Evolutionary conservation across 192 early-diverging fungal species (phyloP).

Genomic region (Pilaira anomala): DNA sequence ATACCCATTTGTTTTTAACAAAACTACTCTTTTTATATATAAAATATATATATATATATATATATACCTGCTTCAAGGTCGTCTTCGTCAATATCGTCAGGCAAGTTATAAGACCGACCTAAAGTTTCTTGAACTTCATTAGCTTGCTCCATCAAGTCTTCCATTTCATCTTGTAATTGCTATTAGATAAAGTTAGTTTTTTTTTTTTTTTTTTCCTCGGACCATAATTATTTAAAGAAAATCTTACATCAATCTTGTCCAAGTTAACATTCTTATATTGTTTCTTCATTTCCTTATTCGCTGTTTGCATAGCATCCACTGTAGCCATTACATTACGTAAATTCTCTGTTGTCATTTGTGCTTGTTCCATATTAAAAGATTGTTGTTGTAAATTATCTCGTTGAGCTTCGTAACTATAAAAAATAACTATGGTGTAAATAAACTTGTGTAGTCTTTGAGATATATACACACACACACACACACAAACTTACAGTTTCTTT

Average conservation of each 20-base stretch:
- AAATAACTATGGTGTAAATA: not conserved
- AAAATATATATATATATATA: not conserved
- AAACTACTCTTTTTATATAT: not conserved
- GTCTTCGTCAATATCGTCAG: constrained; percentile 95
- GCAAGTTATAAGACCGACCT: constrained; percentile 86
- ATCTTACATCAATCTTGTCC: constrained; percentile 87
- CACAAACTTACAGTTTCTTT: constrained; percentile 72
- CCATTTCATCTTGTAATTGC: constrained; percentile 97
- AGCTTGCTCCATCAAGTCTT: constrained; percentile 93
- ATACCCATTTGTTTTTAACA: not conserved
- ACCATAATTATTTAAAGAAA: not conserved
- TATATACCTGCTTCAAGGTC: constrained; percentile 87
- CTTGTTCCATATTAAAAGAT: constrained; percentile 99
- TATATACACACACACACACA: not conserved
- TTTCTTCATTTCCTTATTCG: constrained; percentile 93
- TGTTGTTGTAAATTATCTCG: constrained; percentile 94
- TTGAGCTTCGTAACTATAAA: constrained; percentile 81
- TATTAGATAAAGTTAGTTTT: constrained; percentile 23
- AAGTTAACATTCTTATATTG: constrained; percentile 95
- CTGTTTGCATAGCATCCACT: constrained; percentile 93
- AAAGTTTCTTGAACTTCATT: constrained; percentile 97
- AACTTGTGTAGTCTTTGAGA: not conserved
- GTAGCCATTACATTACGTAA: constrained; percentile 95
- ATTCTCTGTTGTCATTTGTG: constrained; percentile 88
- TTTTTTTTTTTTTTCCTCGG: not conserved